Base-by-base conservation (phyloP, 345 rosid species). In the Pelargonium nanum region DNA sequence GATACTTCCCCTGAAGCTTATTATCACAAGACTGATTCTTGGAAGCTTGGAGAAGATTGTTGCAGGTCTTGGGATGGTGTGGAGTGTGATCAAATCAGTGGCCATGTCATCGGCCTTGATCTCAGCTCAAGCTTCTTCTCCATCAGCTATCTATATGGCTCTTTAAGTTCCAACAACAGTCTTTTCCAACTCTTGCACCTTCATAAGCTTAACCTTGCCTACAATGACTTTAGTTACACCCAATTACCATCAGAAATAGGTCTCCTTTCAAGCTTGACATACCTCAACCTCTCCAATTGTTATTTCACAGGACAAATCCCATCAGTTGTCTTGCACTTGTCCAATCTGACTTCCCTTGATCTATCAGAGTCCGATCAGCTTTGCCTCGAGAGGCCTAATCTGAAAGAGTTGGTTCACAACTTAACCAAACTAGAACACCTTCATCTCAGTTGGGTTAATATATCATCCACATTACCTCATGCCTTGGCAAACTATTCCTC, bases 121-220 rank as follows among this genome's bases (percentile, higher is more conserved):
- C 65, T 30, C 20, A 48, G 66, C 8, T 19, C 55, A 28, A 28
- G 56, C 58, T 65, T 16, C 55, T 34, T 20, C 32, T n/a, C n/a
- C n/a, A n/a, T n/a, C n/a, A n/a, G n/a, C n/a, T n/a, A n/a, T n/a
- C 68, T 68, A 15, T 40, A 56, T 22, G 76, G 66, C 22, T 68
- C 66, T 0, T 64, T 73, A 59, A n/a, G 60, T n/a, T 52, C 72
- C 19, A 59, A 19, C 32, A 72, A n/a, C 34, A 68, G 19, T 20
- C 68, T 68, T 2, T 59, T 67, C n/a, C n/a, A n/a, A n/a, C n/a
- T n/a, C n/a, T n/a, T n/a, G n/a, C n/a, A n/a, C n/a, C n/a, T n/a
- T n/a, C n/a, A n/a, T n/a, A n/a, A n/a, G n/a, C n/a, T n/a, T n/a
- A n/a, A n/a, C n/a, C n/a, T n/a, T n/a, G n/a, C n/a, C n/a, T n/a